Evolutionary conservation across 139 green algal genomes (phyloP), one percentile per base, ranked within the genome.

Genomic region (Coelastrella sp.): DNA sequence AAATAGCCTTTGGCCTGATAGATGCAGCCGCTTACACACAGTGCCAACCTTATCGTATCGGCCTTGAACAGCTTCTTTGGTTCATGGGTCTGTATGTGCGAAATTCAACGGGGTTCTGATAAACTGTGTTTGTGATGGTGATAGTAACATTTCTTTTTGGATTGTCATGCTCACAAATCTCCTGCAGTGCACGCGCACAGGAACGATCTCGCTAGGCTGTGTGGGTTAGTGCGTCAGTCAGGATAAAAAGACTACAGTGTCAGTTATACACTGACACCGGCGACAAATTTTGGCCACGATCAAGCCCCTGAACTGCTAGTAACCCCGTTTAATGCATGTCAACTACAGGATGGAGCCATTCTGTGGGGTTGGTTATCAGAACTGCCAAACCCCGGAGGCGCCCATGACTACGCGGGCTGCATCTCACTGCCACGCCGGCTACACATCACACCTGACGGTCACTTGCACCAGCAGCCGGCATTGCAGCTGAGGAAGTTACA

Each of bases 321-420:
- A 47, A 47, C 32, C 32, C 32, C 32, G 32, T 47, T 47, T 47
- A 47, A 47, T 47, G 32, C 32, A 47, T 47, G 32, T 54, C 13
- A 78, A 47, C 32, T n/a, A 6, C 85, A 89, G 58, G 73, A 32
- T 14, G 74, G 95, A 16, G 86, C 88, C 82, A 61, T 97, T 58
- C 82, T 97, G 75, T 96, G 93, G 94, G 95, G 94, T 3, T 97
- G 95, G 95, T 86, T 97, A 60, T 94, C 95, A 76, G 95, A 97
- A 89, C 86, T 93, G 76, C 91, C 94, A 11, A 88, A 90, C 23
- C 92, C 13, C 60, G 74, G 74, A 4, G 80, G 79, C 91, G 78
- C 76, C 95, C 54, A 92, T 83, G 66, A 58, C 75, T 84, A 82
- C 75, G 59, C 68, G 16, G 66, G 83, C 20, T 32, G 65, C 54